A percentile compares a stretch with the other conserved stretches of the same genome.
phyloP scores from a whole-genome alignment of 805 yeast species.

The Ogataea populi-albae region DNA sequence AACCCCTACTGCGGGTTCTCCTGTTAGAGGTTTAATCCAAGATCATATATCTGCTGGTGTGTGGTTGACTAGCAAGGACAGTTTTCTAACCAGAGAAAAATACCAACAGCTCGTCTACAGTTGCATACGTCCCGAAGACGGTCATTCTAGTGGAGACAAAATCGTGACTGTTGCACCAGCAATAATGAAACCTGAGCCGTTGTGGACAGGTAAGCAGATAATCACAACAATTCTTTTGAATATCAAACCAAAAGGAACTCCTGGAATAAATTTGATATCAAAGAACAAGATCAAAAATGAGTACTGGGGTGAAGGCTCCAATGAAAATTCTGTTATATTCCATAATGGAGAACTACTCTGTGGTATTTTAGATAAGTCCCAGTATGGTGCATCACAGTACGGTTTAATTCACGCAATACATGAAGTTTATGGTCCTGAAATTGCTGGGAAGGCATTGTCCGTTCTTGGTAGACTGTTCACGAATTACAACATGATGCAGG shows the following conservation, averaged over 20 bases:
- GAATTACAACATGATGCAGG: slow-evolving; percentile 85
- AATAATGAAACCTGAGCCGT: slow-evolving; percentile 74
- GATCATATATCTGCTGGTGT: slow-evolving; percentile 99
- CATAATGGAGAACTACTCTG: slow-evolving; percentile 80
- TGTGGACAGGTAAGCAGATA: slow-evolving; percentile 98
- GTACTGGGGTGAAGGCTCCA: slow-evolving; percentile 87
- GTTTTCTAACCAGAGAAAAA: slow-evolving; percentile 84
- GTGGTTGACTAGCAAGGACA: slow-evolving; percentile 92
- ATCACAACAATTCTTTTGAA: slow-evolving; percentile 89
- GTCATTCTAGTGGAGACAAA: slow-evolving; percentile 71
- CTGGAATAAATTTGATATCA: slow-evolving; percentile 84
- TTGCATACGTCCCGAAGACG: slow-evolving; percentile 95
- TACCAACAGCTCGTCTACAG: slow-evolving; percentile 94
- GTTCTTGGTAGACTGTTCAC: slow-evolving; percentile 96
- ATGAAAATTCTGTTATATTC: slow-evolving; percentile 84
- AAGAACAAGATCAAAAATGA: slow-evolving; percentile 89
- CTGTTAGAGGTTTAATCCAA: slow-evolving; percentile 97
- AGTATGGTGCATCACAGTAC: slow-evolving; percentile 95
- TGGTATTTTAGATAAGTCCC: slow-evolving; percentile 96
- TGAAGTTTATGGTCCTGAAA: slow-evolving; percentile 89
- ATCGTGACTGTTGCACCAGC: slow-evolving; percentile 88
- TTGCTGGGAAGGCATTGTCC: slow-evolving; percentile 85
- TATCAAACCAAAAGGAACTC: slow-evolving; percentile 81
- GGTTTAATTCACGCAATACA: slow-evolving; percentile 96
- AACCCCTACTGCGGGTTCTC: slow-evolving; percentile 98